phyloP scores from a whole-genome alignment of 805 yeast genomes.

The Candida tibetensis region DNA sequence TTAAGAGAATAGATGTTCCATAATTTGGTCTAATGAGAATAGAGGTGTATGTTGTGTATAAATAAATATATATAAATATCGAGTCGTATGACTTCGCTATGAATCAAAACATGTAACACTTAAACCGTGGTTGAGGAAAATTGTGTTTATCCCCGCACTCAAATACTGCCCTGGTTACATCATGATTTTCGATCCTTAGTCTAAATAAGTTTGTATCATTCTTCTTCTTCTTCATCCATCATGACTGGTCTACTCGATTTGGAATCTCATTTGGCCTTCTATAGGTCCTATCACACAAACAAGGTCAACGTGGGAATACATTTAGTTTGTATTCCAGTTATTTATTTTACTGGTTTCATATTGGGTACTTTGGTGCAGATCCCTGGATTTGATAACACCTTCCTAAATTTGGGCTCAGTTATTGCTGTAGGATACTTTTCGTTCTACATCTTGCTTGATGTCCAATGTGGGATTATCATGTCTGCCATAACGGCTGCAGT shows the following conservation, averaged over 20 bases:
- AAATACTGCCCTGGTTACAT: too few relatives aligned
- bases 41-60: too few relatives aligned
- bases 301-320: conserved; percentile 74
- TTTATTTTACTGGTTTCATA: conserved; percentile 54
- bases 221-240: background rate
- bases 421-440: conserved; percentile 47
- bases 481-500: conserved; percentile 21
- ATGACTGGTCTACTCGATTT: conserved; percentile 37
- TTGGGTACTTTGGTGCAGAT: conserved; percentile 28
- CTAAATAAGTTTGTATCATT: too few relatives aligned
- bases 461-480: conserved; percentile 34
- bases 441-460: conserved; percentile 61
- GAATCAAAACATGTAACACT: too few relatives aligned
- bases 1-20: conserved; percentile 41
- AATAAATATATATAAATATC: too few relatives aligned
- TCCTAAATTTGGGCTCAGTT: conserved; percentile 46
- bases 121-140: too few relatives aligned
- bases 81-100: too few relatives aligned
- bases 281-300: conserved; percentile 49
- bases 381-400: conserved; percentile 18
- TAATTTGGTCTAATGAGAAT: too few relatives aligned
- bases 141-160: too few relatives aligned
- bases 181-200: too few relatives aligned
- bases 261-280: conserved; percentile 38
- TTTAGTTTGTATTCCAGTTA: conserved; percentile 74